Percentiles rank a stretch among this genome's conserved stretches.
Evolutionary conservation across 106 monocot species (phyloP).

Genomic region (Dactylorhiza incarnata): DNA sequence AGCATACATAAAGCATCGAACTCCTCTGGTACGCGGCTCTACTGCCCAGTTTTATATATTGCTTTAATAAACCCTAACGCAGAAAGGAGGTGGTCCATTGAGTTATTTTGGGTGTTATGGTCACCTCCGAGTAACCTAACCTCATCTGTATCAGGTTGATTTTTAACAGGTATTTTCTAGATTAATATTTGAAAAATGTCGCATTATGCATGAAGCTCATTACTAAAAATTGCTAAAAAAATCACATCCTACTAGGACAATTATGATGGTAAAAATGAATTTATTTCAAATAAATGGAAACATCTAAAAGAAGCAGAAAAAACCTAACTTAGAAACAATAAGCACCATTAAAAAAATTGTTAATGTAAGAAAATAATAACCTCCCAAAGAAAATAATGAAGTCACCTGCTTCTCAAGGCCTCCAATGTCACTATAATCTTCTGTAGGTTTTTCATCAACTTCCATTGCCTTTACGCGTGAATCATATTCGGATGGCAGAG

Average conservation of each 20-base stretch:
- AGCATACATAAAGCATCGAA: too few species aligned
- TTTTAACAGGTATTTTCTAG: too few species aligned
- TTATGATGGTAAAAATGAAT: not conserved
- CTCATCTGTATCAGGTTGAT: too few species aligned
- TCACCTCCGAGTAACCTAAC: too few species aligned
- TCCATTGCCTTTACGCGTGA: slow-evolving; percentile 95
- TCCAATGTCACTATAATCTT: slow-evolving; percentile 95
- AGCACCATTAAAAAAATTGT: not conserved
- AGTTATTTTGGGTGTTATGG: too few species aligned
- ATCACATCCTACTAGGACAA: not conserved
- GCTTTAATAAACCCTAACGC: too few species aligned
- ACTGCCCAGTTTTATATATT: too few species aligned
- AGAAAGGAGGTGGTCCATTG: too few species aligned
- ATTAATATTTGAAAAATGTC: too few species aligned
- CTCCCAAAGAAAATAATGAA: not conserved
- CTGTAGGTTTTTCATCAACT: slow-evolving; percentile 95
- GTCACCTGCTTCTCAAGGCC: slow-evolving; percentile 92
- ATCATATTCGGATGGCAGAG: slow-evolving; percentile 94
- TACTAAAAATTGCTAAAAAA: too few species aligned
- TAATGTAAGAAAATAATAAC: not conserved
- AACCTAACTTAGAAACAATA: slow-evolving; percentile 6
- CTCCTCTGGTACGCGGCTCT: too few species aligned
- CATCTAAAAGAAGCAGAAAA: slow-evolving; percentile 1
- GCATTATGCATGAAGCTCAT: too few species aligned
- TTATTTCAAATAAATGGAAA: not conserved